A percentile compares a stretch with the other conserved stretches of the same genome.
These are phyloP conservation scores for Claviceps fusiformis DNA, from an alignment of 2,329 filamentous ascomycete species.

Conservation along the genomic window DNA sequence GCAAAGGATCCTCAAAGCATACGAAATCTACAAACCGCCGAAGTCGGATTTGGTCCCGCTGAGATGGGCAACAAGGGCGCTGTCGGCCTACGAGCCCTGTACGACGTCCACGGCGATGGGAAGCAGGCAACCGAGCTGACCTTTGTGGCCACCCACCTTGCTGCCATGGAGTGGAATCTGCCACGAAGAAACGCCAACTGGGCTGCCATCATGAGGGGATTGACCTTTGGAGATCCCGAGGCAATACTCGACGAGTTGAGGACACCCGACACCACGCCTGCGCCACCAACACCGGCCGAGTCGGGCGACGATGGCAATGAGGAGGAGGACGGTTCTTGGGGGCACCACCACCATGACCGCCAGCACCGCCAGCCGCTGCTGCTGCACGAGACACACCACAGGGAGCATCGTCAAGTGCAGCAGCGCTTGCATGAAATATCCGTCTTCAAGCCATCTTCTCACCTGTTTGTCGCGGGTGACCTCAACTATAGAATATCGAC, in stretches of 20 bases:
- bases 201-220: constrained; percentile 64
- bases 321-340: constrained; percentile 10
- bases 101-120: constrained; percentile 21
- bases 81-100: constrained; percentile 61
- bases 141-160: constrained; percentile 78
- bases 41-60: constrained; percentile 69
- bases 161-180: constrained; percentile 71
- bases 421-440: constrained; percentile 40
- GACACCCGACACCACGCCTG: constrained; percentile 3
- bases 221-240: constrained; percentile 57
- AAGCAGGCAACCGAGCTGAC: constrained; percentile 50
- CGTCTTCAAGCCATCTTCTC: constrained; percentile 61
- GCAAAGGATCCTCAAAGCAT: constrained; percentile 50
- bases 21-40: constrained; percentile 57
- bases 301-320: constrained; percentile 9
- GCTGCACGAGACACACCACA: constrained; percentile 21
- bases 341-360: constrained; percentile 11
- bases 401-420: constrained; percentile 24
- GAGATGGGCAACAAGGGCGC: constrained; percentile 96
- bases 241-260: constrained; percentile 18
- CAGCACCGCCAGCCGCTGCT: constrained; percentile 12
- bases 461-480: constrained; percentile 81
- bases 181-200: constrained; percentile 74
- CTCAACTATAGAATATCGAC: constrained; percentile 85
- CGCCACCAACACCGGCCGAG: constrained; percentile 1